phyloP scores from a whole-genome alignment of 2,329 filamentous ascomycete species.

The Cladorrhinum sp. region DNA sequence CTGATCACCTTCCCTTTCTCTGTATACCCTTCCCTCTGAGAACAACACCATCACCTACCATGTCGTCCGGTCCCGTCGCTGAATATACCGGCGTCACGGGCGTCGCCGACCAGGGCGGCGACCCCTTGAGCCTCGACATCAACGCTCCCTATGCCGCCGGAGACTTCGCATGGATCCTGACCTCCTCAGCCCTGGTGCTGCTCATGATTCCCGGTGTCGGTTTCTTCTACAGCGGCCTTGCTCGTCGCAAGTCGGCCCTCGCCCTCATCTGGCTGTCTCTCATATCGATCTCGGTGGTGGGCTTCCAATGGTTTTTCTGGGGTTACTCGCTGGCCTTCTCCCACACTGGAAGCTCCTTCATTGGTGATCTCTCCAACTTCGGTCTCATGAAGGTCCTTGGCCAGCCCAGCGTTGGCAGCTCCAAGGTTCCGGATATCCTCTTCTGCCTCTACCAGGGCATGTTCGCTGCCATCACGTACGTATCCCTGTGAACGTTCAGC shows the following conservation, averaged over 20 bases:
- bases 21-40: not conserved
- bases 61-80: slow-evolving; percentile 35
- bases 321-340: slow-evolving; percentile 85
- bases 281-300: slow-evolving; percentile 74
- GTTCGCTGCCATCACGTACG: slow-evolving; percentile 85
- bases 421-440: slow-evolving; percentile 73
- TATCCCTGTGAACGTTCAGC: slow-evolving; percentile 17
- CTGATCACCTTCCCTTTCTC: not conserved
- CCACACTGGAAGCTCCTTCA: slow-evolving; percentile 71
- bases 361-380: slow-evolving; percentile 78
- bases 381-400: slow-evolving; percentile 76
- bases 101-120: slow-evolving; percentile 47
- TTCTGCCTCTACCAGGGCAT: slow-evolving; percentile 87
- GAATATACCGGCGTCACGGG: slow-evolving; percentile 51
- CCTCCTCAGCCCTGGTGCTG: slow-evolving; percentile 73
- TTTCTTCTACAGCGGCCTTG: slow-evolving; percentile 91
- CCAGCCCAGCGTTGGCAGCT: slow-evolving; percentile 69
- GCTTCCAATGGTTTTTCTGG: slow-evolving; percentile 97
- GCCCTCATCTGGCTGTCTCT: slow-evolving; percentile 83
- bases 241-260: slow-evolving; percentile 82
- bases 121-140: slow-evolving; percentile 63
- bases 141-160: slow-evolving; percentile 84
- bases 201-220: slow-evolving; percentile 93
- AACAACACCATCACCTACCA: slow-evolving; percentile 20
- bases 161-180: slow-evolving; percentile 79